Evolutionary conservation across 1,139 yeast genomes (phyloP).

Genomic region (Yamadazyma epiphylla): DNA sequence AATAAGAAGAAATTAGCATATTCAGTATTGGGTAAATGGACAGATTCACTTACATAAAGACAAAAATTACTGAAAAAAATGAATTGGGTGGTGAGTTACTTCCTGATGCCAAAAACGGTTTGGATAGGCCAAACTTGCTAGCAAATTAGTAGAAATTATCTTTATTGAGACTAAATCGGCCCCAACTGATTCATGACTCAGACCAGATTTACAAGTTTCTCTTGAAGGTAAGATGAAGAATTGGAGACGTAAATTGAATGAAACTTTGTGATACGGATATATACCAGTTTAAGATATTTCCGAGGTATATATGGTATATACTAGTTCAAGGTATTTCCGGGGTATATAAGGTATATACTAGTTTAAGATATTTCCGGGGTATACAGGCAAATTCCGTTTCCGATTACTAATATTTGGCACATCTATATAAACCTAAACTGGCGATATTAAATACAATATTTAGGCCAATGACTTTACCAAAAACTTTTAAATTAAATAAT

Average conservation of each 20-base stretch:
- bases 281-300: no score
- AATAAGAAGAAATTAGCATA: constrained; percentile 32
- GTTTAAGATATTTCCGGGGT: no score
- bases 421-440: no score
- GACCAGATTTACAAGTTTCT: constrained; percentile 80
- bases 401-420: no score
- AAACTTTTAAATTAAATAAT: constrained; percentile 32
- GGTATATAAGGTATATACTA: no score
- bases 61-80: constrained; percentile 38
- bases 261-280: no score
- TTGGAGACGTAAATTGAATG: no score
- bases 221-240: constrained; percentile 68
- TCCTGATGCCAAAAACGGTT: constrained; percentile 60
- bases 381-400: no score
- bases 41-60: constrained; percentile 49
- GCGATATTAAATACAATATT: no score
- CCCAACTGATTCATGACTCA: constrained; percentile 82
- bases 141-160: constrained; percentile 76
- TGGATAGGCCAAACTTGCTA: constrained; percentile 84
- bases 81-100: constrained; percentile 71
- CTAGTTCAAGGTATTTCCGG: no score
- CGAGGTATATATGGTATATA: no score
- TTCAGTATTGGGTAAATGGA: constrained; percentile 73
- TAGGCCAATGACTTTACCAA: no score
- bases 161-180: constrained; percentile 65